These are phyloP conservation scores for Suillus plorans DNA, from an alignment of 768 basidiomycete species.

Conservation along the genomic window DNA sequence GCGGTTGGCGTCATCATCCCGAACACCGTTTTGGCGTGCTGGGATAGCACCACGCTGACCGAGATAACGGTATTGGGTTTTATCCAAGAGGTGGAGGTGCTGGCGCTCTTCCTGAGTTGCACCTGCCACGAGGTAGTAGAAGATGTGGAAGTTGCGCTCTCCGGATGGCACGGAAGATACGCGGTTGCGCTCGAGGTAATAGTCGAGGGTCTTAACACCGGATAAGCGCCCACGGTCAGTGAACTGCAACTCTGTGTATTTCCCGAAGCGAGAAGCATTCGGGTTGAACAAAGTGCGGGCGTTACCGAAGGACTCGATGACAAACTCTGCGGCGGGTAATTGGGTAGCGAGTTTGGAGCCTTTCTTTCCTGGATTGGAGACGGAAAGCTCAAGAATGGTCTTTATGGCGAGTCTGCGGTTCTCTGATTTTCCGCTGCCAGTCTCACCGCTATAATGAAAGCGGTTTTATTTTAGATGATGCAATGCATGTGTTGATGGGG, in stretches of 20 bases:
- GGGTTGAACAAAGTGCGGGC: conserved; percentile 90
- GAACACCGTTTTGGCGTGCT: conserved; percentile 44
- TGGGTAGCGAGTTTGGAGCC: conserved; percentile 85
- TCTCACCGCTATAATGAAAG: conserved; percentile 68
- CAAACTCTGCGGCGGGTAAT: conserved; percentile 91
- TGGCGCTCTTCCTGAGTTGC: conserved; percentile 85
- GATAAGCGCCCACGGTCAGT: conserved; percentile 85
- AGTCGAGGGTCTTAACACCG: conserved; percentile 94
- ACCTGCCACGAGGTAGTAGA: conserved; percentile 94
- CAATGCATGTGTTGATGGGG: not conserved
- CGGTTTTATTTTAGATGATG: conserved; percentile 1
- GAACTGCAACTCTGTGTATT: conserved; percentile 98
- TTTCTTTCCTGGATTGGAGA: conserved; percentile 89
- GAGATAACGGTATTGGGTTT: conserved; percentile 82
- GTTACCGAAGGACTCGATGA: conserved; percentile 92
- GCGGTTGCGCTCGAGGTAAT: conserved; percentile 90
- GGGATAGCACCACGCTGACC: conserved; percentile 59
- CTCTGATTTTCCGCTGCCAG: conserved; percentile 93
- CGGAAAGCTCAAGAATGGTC: conserved; percentile 85
- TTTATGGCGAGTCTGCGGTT: conserved; percentile 89
- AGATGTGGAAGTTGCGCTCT: conserved; percentile 96
- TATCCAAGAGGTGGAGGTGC: conserved; percentile 82
- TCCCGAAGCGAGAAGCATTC: conserved; percentile 95
- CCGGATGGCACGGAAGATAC: conserved; percentile 87
- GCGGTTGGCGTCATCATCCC: conserved; percentile 79